Evolutionary conservation across 768 basidiomycete species (phyloP).

Genomic region (Hygrophoropsis aurantiaca): DNA sequence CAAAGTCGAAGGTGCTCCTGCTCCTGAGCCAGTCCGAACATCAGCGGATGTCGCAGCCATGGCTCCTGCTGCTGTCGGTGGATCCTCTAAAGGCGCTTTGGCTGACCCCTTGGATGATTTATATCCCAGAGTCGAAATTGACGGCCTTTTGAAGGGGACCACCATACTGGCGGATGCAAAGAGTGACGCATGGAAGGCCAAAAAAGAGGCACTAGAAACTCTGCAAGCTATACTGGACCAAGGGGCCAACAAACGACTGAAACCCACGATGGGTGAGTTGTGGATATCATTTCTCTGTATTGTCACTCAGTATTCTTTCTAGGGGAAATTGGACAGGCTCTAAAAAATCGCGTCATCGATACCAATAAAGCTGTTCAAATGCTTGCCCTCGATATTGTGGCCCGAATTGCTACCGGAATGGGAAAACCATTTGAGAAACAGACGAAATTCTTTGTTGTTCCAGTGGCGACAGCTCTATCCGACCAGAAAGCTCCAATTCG

Average conservation of each 20-base stretch:
- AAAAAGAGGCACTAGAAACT: conserved; percentile 91
- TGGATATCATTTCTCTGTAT: not conserved
- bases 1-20: conserved; percentile 75
- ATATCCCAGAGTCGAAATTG: conserved; percentile 93
- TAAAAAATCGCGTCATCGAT: conserved; percentile 88
- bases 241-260: conserved; percentile 88
- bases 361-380: conserved; percentile 93
- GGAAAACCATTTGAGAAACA: conserved; percentile 94
- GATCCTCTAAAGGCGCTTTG: conserved; percentile 33
- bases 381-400: conserved; percentile 86
- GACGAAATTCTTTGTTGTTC: conserved; percentile 68
- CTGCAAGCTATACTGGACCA: conserved; percentile 85
- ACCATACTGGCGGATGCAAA: conserved; percentile 81
- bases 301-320: not conserved
- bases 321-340: conserved; percentile 89
- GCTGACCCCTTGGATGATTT: conserved; percentile 87
- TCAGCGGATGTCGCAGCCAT: conserved; percentile 72
- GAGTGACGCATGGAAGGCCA: conserved; percentile 94
- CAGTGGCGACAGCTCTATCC: conserved; percentile 81
- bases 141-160: conserved; percentile 79
- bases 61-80: conserved; percentile 41
- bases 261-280: conserved; percentile 77
- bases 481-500: conserved; percentile 93
- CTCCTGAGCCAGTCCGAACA: conserved; percentile 76
- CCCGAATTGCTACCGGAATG: conserved; percentile 91